phyloP scores from a whole-genome alignment of 2,329 filamentous ascomycete genomes.

The Cytospora paraplurivora region DNA sequence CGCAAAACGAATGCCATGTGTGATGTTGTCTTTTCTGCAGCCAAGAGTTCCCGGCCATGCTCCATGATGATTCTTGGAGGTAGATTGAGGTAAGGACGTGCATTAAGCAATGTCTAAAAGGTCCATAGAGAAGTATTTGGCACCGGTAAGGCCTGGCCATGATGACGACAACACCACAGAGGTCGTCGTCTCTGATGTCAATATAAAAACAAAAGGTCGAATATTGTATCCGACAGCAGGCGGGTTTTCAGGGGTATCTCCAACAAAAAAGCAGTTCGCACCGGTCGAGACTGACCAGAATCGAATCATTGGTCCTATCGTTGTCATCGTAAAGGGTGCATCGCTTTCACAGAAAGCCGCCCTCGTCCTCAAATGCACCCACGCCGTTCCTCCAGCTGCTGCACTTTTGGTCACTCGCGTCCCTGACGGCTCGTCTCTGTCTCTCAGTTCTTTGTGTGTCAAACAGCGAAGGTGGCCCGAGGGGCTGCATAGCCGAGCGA shows the following conservation, averaged over 20 bases:
- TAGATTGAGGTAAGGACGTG: neutral
- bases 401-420: slow-evolving; percentile 49
- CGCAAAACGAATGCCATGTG: slow-evolving; percentile 12
- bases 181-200: neutral
- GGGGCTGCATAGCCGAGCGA: slow-evolving; percentile 37
- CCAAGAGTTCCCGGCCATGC: neutral
- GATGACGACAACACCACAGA: neutral
- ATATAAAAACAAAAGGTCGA: neutral
- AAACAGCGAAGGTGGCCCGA: slow-evolving; percentile 37
- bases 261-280: neutral
- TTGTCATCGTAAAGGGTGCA: neutral
- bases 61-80: neutral
- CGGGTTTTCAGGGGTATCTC: neutral
- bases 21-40: slow-evolving; percentile 10
- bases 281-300: slow-evolving; percentile 1
- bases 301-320: slow-evolving; percentile 4
- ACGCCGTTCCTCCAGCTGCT: slow-evolving; percentile 58
- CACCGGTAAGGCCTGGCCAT: neutral
- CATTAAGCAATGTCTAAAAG: neutral
- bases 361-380: slow-evolving; percentile 55
- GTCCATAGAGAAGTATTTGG: neutral
- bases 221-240: neutral
- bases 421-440: slow-evolving; percentile 35
- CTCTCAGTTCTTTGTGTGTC: slow-evolving; percentile 32
- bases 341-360: slow-evolving; percentile 53